phyloP scores from a whole-genome alignment of 2,329 filamentous ascomycete genomes.

The Curvularia sp. region DNA sequence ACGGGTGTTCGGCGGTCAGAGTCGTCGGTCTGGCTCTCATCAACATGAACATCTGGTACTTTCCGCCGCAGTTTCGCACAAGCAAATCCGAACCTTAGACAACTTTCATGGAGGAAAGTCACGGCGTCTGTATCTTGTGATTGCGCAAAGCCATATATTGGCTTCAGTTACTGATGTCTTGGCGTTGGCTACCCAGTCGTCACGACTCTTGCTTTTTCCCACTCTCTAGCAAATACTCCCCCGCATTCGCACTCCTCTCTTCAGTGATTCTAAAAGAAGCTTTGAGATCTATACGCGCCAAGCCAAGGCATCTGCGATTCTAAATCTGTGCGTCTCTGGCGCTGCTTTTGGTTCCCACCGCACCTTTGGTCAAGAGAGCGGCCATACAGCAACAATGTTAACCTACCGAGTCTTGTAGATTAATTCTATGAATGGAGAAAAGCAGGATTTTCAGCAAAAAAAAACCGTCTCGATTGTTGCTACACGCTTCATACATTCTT shows the following conservation, averaged over 20 bases:
- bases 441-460: no score
- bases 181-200: neutral
- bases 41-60: neutral
- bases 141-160: neutral
- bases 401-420: neutral
- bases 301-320: neutral
- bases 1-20: neutral
- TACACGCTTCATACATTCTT: neutral
- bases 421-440: no score
- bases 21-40: neutral
- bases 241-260: neutral
- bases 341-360: neutral
- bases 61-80: neutral
- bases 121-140: neutral
- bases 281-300: neutral
- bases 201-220: neutral
- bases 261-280: neutral
- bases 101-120: neutral
- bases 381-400: neutral
- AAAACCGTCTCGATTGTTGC: no score
- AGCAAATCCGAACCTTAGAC: neutral
- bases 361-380: neutral
- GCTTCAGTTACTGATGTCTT: neutral
- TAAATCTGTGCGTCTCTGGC: neutral
- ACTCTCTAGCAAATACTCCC: neutral